A percentile compares a stretch with the other conserved stretches of the same genome.
Conservation (phyloP, 495 filamentous ascomycete genomes). For the Penicillium parvum region DNA sequence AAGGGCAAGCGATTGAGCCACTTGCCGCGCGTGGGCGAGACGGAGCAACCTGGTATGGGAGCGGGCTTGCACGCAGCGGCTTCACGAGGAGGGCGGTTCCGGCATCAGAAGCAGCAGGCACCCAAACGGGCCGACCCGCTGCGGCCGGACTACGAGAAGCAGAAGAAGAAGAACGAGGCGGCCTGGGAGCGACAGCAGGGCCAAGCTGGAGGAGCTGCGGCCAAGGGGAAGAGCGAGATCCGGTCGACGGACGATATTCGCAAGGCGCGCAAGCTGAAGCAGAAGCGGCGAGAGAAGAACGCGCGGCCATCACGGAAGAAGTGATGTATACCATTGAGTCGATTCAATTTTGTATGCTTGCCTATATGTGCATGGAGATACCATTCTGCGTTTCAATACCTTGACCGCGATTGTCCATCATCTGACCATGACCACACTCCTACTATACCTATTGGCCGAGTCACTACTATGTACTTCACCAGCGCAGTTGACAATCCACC, state of each 20-base stretch:
- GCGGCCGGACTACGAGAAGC: slow-evolving; percentile 80
- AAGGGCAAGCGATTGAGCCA: slow-evolving; percentile 73
- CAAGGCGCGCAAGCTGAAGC: slow-evolving; percentile 69
- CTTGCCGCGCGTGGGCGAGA: slow-evolving; percentile 76
- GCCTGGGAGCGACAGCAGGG: slow-evolving; percentile 63
- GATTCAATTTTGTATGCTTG: not conserved
- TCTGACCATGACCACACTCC: too few species aligned
- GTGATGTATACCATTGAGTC: slow-evolving; percentile 7
- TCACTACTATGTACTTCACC: too few species aligned
- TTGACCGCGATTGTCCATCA: too few species aligned
- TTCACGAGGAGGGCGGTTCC: slow-evolving; percentile 48
- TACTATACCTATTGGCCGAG: too few species aligned
- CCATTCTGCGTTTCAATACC: too few species aligned
- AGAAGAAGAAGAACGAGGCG: slow-evolving; percentile 84
- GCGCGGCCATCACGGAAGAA: slow-evolving; percentile 71
- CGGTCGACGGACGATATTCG: slow-evolving; percentile 79
- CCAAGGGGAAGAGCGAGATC: slow-evolving; percentile 74
- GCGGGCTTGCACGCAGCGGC: slow-evolving; percentile 27
- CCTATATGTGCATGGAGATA: slow-evolving; percentile 14
- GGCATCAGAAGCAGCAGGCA: slow-evolving; percentile 77
- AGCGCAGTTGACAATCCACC: too few species aligned
- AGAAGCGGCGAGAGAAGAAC: slow-evolving; percentile 81
- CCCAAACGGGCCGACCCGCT: slow-evolving; percentile 91
- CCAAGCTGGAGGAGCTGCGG: slow-evolving; percentile 43
- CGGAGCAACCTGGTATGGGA: slow-evolving; percentile 51